phyloP scores from a whole-genome alignment of 768 basidiomycete genomes.

The Leccinellum rugosiceps region DNA sequence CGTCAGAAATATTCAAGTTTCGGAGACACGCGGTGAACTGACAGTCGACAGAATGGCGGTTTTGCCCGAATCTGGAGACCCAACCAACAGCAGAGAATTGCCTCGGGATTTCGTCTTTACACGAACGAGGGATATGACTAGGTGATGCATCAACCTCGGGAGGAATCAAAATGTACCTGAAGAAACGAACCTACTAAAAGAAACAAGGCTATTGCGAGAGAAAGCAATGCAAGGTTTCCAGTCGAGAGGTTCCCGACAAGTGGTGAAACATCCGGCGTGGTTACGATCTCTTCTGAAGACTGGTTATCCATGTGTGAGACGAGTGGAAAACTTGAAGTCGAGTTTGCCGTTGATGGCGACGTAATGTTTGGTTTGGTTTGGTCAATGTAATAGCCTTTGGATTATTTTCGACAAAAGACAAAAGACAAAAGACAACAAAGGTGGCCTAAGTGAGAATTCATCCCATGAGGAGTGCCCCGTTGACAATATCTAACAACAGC shows the following conservation, averaged over 20 bases:
- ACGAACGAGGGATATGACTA: slow-evolving; percentile 39
- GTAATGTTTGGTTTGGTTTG: slow-evolving; percentile 24
- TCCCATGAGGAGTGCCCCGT: neutral
- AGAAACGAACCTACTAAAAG: slow-evolving; percentile 41
- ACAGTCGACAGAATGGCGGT: slow-evolving; percentile 74
- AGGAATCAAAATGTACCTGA: neutral
- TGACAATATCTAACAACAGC: slow-evolving; percentile 7
- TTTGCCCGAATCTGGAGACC: slow-evolving; percentile 76
- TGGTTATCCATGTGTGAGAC: slow-evolving; percentile 13
- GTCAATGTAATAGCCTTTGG: too few relatives aligned
- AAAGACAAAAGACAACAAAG: neutral
- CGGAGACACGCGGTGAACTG: slow-evolving; percentile 24
- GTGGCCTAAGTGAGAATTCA: neutral
- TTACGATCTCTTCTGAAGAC: slow-evolving; percentile 2
- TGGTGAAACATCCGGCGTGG: slow-evolving; percentile 36
- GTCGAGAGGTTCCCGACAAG: slow-evolving; percentile 37
- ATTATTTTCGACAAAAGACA: neutral
- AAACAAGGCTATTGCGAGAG: slow-evolving; percentile 43
- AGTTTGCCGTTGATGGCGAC: too few relatives aligned
- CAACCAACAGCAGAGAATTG: slow-evolving; percentile 69
- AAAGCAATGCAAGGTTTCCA: slow-evolving; percentile 38
- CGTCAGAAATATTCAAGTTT: slow-evolving; percentile 5
- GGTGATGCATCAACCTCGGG: slow-evolving; percentile 33
- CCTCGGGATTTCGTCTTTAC: slow-evolving; percentile 48
- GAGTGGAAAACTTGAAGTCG: neutral